These are phyloP conservation scores for Yarrowia alimentaria DNA, from an alignment of 805 yeast genomes.

Conservation along the genomic window DNA sequence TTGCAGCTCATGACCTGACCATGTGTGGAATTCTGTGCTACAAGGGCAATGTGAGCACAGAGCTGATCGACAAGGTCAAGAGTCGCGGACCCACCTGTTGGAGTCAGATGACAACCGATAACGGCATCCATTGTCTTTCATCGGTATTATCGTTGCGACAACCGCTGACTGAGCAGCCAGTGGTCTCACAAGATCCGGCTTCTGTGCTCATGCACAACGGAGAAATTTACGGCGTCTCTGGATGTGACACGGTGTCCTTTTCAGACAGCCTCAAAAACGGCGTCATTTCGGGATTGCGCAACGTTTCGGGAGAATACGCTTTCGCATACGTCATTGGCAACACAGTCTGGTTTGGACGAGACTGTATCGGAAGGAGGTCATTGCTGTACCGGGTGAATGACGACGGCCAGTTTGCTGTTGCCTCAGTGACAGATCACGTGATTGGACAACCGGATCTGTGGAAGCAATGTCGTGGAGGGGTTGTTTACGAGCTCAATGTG, in stretches of 20 bases:
- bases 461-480: slow-evolving; percentile 3
- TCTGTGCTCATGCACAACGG: slow-evolving; percentile 94
- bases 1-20: not conserved
- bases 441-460: not conserved
- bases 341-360: slow-evolving; percentile 75
- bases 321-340: slow-evolving; percentile 46
- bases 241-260: slow-evolving; percentile 66
- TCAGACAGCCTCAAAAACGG: slow-evolving; percentile 40
- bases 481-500: slow-evolving; percentile 13
- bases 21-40: slow-evolving; percentile 22
- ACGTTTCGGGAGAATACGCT: slow-evolving; percentile 82
- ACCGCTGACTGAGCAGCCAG: slow-evolving; percentile 79
- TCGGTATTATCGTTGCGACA: slow-evolving; percentile 78
- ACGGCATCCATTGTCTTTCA: slow-evolving; percentile 40
- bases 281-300: slow-evolving; percentile 45
- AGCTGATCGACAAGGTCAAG: not conserved
- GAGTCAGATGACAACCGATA: not conserved
- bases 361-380: slow-evolving; percentile 76
- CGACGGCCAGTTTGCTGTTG: slow-evolving; percentile 46
- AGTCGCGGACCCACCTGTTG: slow-evolving; percentile 8
- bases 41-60: not conserved
- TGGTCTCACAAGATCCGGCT: slow-evolving; percentile 41
- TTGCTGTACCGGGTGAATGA: slow-evolving; percentile 47
- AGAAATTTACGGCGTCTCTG: slow-evolving; percentile 62
- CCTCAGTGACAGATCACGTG: slow-evolving; percentile 44